A percentile compares a stretch with the other conserved stretches of the same genome.
Conservation (phyloP, 805 yeast genomes). For the Candida khao-thaluensis region DNA sequence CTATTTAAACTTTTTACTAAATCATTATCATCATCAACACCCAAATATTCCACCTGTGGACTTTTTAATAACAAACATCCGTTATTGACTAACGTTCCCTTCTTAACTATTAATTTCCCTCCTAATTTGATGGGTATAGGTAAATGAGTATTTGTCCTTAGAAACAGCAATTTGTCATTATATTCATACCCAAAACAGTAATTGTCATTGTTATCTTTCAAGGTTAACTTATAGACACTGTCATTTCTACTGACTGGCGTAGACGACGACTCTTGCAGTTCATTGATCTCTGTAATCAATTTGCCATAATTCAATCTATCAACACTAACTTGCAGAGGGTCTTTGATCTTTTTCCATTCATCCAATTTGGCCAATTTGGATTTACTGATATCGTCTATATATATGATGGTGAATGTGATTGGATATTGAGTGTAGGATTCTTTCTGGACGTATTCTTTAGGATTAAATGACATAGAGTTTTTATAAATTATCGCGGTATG, state of each 20-base stretch:
- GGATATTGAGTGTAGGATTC: conserved; percentile 16
- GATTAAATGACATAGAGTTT: conserved; percentile 7
- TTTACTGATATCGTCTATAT: conserved; percentile 51
- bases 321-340: conserved; percentile 58
- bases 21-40: conserved; percentile 24
- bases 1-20: conserved; percentile 30
- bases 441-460: conserved; percentile 13
- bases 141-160: conserved; percentile 30
- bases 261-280: conserved; percentile 34
- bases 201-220: conserved; percentile 54
- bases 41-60: conserved; percentile 32
- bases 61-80: conserved; percentile 44
- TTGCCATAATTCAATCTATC: conserved; percentile 46
- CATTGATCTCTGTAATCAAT: conserved; percentile 50
- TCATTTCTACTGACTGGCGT: neutral
- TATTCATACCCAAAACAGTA: conserved; percentile 57
- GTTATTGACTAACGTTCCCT: conserved; percentile 46
- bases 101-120: conserved; percentile 51
- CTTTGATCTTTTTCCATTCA: conserved; percentile 48
- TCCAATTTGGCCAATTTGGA: conserved; percentile 57
- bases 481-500: conserved; percentile 14
- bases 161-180: conserved; percentile 49
- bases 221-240: conserved; percentile 47
- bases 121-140: conserved; percentile 52
- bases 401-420: conserved; percentile 53